Evolutionary conservation across 148 eudicot genomes (phyloP).

Genomic region (Gaultheria prostrata): DNA sequence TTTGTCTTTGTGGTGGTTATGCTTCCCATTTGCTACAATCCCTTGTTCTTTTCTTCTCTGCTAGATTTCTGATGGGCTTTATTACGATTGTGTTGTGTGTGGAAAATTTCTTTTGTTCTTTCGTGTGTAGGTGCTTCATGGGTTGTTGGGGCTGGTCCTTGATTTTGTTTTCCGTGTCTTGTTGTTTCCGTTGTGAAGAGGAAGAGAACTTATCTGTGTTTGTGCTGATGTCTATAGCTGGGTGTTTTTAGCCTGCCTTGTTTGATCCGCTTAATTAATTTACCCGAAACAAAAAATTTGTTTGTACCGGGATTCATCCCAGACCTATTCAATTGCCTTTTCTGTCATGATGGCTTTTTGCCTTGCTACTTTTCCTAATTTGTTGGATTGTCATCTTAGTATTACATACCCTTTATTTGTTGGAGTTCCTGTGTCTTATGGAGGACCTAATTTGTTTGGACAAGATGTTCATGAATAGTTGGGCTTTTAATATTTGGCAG

Average conservation of each 20-base stretch:
- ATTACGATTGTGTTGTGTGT: background rate
- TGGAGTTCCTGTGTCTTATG: background rate
- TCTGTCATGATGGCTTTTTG: background rate
- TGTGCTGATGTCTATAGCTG: background rate
- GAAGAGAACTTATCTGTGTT: background rate
- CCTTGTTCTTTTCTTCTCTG: background rate
- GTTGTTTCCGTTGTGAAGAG: background rate
- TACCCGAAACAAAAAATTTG: background rate
- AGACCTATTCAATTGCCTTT: background rate
- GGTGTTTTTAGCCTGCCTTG: background rate
- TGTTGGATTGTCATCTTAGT: background rate
- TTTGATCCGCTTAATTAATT: background rate
- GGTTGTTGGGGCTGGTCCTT: background rate
- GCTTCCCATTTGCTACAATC: background rate
- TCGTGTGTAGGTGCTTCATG: background rate
- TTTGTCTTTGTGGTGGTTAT: background rate
- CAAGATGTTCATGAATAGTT: background rate
- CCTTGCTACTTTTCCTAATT: background rate
- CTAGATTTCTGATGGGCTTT: background rate
- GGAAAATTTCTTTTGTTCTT: background rate
- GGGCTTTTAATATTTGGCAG: slow-evolving; percentile 30
- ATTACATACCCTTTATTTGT: too few relatives aligned
- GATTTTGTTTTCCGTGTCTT: background rate
- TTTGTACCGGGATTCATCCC: background rate
- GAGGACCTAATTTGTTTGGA: background rate